A percentile compares a stretch with the other conserved stretches of the same genome.
Conservation (phyloP, 208 protist genomes). For the Crithidia acanthocephali region DNA sequence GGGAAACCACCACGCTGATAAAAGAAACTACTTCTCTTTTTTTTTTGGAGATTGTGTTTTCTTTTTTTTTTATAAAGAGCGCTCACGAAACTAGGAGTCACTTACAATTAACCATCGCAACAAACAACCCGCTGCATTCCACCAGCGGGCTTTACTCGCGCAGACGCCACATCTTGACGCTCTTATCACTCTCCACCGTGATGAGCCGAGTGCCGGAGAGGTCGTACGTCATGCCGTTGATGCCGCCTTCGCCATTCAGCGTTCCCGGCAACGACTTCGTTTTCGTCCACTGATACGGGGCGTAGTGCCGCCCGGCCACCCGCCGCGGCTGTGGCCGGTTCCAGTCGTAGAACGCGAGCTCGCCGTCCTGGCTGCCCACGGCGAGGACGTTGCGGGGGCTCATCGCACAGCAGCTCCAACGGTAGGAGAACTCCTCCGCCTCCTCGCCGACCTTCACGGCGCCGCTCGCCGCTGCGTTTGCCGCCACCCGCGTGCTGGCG, state of each 20-base stretch:
- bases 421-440: conserved; percentile 55
- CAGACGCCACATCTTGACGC: conserved; percentile 94
- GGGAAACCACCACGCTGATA: neutral
- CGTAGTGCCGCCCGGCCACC: conserved; percentile 48
- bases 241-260: conserved; percentile 90
- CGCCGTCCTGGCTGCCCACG: conserved; percentile 93
- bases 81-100: too few relatives aligned
- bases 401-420: conserved; percentile 88
- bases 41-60: neutral
- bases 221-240: conserved; percentile 95
- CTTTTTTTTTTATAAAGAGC: neutral
- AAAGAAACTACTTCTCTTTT: neutral
- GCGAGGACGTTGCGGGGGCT: conserved; percentile 93
- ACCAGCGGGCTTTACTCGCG: conserved; percentile 35
- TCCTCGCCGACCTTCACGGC: neutral
- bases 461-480: neutral
- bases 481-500: conserved; percentile 76
- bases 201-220: conserved; percentile 97
- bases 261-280: conserved; percentile 86
- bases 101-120: too few relatives aligned
- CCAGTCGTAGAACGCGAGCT: conserved; percentile 98
- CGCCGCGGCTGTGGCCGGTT: conserved; percentile 74
- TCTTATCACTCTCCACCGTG: conserved; percentile 99
- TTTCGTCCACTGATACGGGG: conserved; percentile 74
- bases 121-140: too few relatives aligned